Evolutionary conservation across 176 grass and related monocot species (phyloP).

Genomic region (Eleusine coracana): DNA sequence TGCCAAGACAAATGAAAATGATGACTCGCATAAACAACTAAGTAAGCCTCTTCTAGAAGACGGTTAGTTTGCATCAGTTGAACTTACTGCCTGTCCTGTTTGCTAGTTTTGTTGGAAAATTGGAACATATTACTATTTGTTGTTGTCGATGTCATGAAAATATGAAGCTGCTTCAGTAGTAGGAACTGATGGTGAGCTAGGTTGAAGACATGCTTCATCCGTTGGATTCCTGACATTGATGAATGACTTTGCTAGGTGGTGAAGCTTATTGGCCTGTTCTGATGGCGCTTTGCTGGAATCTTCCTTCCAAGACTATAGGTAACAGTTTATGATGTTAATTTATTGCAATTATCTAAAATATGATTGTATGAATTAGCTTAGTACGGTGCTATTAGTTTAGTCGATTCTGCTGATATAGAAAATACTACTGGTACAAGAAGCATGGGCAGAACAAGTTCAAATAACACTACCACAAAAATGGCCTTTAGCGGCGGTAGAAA

Average conservation of each 20-base stretch:
- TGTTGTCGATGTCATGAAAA: neutral
- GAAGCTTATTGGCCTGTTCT: neutral
- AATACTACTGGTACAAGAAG: too few relatives aligned
- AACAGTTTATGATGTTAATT: neutral
- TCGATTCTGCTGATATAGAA: neutral
- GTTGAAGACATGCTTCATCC: neutral
- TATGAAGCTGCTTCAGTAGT: neutral
- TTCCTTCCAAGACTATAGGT: neutral
- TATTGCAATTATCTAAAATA: neutral
- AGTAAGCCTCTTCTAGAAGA: conserved; percentile 4
- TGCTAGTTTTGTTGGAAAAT: neutral
- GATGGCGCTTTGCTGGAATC: neutral
- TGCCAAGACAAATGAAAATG: neutral
- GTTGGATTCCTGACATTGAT: neutral
- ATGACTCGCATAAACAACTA: neutral
- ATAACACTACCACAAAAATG: too few relatives aligned
- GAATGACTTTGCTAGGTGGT: neutral
- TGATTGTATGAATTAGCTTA: neutral
- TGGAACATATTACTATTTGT: neutral
- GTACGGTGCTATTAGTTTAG: neutral
- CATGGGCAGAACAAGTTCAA: too few relatives aligned
- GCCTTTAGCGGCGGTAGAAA: too few relatives aligned
- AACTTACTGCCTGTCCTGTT: neutral
- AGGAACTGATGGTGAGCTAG: conserved; percentile 8
- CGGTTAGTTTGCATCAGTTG: conserved; percentile 17